A percentile compares a stretch with the other conserved stretches of the same genome.
phyloP scores from a whole-genome alignment of 345 rosid genomes.

The Streptanthus diversifolius region DNA sequence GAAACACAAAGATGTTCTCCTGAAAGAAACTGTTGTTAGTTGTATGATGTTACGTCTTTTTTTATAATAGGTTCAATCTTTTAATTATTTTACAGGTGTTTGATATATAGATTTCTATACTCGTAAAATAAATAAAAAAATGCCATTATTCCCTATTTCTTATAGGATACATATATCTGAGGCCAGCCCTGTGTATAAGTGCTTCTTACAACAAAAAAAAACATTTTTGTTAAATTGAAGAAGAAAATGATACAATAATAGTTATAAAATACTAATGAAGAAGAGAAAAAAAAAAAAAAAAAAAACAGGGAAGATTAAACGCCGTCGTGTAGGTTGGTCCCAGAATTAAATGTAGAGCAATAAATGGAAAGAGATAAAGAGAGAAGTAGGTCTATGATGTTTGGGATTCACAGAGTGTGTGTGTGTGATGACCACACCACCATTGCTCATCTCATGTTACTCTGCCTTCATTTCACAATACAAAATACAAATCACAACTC shows the following conservation, averaged over 20 bases:
- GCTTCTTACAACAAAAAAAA: neutral
- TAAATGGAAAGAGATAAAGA: conserved; percentile 31
- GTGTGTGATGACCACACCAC: conserved; percentile 32
- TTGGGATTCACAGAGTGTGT: conserved; percentile 25
- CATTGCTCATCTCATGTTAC: conserved; percentile 26
- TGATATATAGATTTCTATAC: neutral
- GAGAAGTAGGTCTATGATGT: conserved; percentile 31
- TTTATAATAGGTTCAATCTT: neutral
- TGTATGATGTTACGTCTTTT: neutral
- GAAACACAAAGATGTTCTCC: neutral
- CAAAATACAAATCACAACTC: conserved; percentile 12
- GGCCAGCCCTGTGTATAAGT: neutral
- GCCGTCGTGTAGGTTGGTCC: conserved; percentile 31
- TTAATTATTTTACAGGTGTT: neutral
- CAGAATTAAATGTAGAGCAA: conserved; percentile 23
- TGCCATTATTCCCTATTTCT: neutral
- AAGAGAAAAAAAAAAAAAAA: too few species aligned
- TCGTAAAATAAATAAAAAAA: too few species aligned
- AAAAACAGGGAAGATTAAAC: neutral
- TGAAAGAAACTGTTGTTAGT: neutral
- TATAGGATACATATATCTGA: neutral
- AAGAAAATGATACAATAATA: neutral
- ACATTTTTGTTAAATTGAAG: neutral
- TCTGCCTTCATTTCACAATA: conserved; percentile 6
- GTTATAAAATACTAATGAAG: neutral